Evolutionary conservation across 352 stramenopile genomes (phyloP).

Genomic region (Globisporangium emineosum): DNA sequence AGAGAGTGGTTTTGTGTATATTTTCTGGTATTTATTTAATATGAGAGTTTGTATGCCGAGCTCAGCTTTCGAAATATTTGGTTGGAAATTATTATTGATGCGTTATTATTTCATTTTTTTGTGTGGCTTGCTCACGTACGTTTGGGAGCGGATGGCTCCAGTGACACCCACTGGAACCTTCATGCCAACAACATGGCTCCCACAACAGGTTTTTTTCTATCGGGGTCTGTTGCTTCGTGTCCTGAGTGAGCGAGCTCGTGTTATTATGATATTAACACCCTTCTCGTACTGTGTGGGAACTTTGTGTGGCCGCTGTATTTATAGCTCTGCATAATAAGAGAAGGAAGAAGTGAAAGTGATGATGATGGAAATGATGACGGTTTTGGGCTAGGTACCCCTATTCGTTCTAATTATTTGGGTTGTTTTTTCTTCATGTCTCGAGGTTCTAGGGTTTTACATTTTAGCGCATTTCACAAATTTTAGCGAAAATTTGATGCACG

Average conservation of each 20-base stretch:
- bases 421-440: conserved; percentile 4
- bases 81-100: background rate
- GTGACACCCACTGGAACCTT: no score
- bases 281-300: no score
- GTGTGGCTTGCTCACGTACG: no score
- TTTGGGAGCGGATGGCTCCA: no score
- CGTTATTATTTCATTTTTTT: background rate
- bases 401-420: background rate
- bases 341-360: background rate
- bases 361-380: conserved; percentile 5
- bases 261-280: no score
- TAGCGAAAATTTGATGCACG: no score
- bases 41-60: background rate
- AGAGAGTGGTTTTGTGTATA: background rate
- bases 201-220: no score
- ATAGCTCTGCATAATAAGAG: background rate
- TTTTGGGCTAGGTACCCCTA: conserved; percentile 4
- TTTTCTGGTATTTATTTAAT: background rate
- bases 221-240: no score
- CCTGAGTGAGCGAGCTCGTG: no score
- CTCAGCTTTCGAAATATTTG: background rate
- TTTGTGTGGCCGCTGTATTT: no score
- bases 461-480: no score
- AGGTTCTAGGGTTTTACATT: background rate
- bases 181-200: no score